These are phyloP conservation scores for Cydonia oblonga DNA, from an alignment of 331 rosid species.

Conservation along the genomic window DNA sequence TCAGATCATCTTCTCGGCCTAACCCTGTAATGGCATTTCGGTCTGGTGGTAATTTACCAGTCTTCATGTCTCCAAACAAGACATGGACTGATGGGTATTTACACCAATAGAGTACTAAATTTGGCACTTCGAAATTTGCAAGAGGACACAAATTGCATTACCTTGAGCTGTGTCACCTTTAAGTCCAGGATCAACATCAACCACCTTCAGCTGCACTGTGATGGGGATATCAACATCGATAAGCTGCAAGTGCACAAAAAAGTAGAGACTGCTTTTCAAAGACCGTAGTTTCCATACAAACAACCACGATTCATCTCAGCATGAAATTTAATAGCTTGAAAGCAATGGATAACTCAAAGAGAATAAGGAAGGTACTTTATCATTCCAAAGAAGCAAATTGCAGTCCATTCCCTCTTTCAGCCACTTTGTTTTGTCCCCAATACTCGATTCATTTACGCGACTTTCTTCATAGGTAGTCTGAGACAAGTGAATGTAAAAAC, in stretches of 20 bases:
- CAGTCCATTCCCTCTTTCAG: conserved; percentile 98
- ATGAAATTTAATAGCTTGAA: background rate
- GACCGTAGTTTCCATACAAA: background rate
- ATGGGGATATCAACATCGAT: conserved; percentile 75
- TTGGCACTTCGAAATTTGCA: conserved; percentile 1
- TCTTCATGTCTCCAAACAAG: background rate
- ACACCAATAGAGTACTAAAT: background rate
- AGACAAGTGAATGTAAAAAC: conserved; percentile 3
- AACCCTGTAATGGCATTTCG: background rate
- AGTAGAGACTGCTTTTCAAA: background rate
- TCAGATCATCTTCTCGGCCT: background rate
- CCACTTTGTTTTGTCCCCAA: conserved; percentile 71
- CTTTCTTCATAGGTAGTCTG: conserved; percentile 75
- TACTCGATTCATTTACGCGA: conserved; percentile 57
- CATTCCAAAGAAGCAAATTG: conserved; percentile 79
- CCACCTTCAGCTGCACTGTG: conserved; percentile 47
- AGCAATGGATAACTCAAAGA: conserved; percentile 9
- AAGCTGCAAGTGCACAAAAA: conserved; percentile 41
- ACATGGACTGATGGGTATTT: background rate
- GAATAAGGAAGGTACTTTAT: conserved; percentile 40
- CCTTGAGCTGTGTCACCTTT: conserved; percentile 93
- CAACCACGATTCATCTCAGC: background rate
- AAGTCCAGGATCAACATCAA: conserved; percentile 73
- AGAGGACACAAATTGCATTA: conserved; percentile 17
- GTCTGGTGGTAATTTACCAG: background rate